phyloP scores from a whole-genome alignment of 2,329 filamentous ascomycete species.

The Ceratocystis alfenasii region DNA sequence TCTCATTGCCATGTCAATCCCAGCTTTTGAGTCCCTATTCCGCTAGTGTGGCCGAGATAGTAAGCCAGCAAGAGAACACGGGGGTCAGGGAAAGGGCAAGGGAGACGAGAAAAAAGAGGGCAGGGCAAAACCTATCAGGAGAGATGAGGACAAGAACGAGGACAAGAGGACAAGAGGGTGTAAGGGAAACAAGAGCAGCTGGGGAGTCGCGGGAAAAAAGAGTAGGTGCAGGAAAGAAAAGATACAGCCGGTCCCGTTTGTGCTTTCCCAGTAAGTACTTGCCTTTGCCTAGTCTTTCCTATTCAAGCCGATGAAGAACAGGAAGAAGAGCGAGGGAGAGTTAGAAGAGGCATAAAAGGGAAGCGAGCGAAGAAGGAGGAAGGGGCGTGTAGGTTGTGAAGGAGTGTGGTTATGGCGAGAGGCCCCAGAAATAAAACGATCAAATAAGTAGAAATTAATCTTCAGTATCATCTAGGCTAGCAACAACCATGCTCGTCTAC shows the following conservation, averaged over 20 bases:
- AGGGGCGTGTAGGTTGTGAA: neutral
- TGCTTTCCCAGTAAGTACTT: neutral
- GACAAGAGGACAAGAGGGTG: neutral
- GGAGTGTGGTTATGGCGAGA: too few species aligned
- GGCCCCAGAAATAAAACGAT: neutral
- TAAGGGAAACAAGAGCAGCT: neutral
- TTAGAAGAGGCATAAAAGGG: neutral
- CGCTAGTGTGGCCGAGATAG: conserved; percentile 2
- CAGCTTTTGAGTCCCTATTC: conserved; percentile 8
- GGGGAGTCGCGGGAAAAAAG: neutral
- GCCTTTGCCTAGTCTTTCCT: conserved; percentile 7
- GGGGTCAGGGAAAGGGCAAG: neutral
- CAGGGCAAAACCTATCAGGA: neutral
- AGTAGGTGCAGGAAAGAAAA: neutral
- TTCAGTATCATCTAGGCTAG: neutral
- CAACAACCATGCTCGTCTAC: neutral
- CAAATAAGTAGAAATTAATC: conserved; percentile 2
- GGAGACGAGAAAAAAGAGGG: conserved; percentile 1
- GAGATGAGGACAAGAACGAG: neutral
- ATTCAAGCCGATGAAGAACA: neutral
- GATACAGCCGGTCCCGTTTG: neutral
- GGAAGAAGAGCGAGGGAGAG: neutral
- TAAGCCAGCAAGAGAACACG: neutral
- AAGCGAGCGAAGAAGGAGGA: neutral
- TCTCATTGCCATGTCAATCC: neutral